Evolutionary conservation across 108 stramenopile species (phyloP), one percentile per base, ranked within the genome.

Genomic region (Cyclotella kingstonii): DNA sequence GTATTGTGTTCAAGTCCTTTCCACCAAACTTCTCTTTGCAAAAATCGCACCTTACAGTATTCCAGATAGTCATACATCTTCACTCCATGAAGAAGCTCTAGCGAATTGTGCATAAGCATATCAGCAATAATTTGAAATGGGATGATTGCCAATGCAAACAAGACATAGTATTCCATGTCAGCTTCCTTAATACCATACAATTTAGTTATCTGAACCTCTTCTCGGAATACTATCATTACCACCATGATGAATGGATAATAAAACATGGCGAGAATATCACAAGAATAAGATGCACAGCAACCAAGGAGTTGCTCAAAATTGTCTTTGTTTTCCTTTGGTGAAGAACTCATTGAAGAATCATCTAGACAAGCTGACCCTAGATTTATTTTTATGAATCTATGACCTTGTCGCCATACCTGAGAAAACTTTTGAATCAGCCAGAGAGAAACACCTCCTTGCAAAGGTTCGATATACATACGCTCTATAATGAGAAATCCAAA

Each of bases 61-160:
- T 81, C 63, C 15, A 93, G 70, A 55, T 92, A 92, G 39, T 90
- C 91, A 38, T 79, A 86, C 21, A 89, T 86, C 54, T 88, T 88
- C 91, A 89, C 90, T 23, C 89, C 89, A 55, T 92, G 84, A 27
- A 88, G 84, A 3, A 90, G 80, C 66, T 93, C 91, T 33, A 79
- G 75, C 1, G 80, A 55, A 30, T 80, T 79, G 31, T 78, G 85
- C 30, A 86, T 76, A 73, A 88, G 69, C n/a, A 90, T 60, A 62
- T 90, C 89, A 12, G 78, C 81, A 18, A 77, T 43, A 7, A 87
- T 56, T 75, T 84, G 84, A 41, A 87, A 90, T 26, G 69, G 67
- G 26, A 88, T 78, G 22, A 85, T 68, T 10, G 84, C 54, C 6
- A 83, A 25, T 18, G 79, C 72, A 51, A 86, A 93, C 12, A 80